Conservation (phyloP, 2,329 filamentous ascomycete species). For the Aspergillus ruber region DNA sequence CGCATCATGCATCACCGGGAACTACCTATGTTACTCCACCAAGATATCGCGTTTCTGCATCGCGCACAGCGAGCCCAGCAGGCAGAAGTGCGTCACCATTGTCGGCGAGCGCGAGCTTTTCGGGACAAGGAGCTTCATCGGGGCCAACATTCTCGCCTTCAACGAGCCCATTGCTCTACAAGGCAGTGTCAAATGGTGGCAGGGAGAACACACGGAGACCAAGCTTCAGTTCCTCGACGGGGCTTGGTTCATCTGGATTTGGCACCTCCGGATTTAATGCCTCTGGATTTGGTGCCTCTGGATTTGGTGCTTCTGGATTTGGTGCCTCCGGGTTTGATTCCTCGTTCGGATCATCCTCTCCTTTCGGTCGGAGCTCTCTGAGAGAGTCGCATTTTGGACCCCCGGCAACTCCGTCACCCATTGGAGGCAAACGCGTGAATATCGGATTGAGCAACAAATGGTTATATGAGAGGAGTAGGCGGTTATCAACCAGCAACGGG, state of each 20-base stretch:
- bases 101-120: slow-evolving; percentile 29
- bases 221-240: slow-evolving; percentile 38
- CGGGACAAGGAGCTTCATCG: slow-evolving; percentile 26
- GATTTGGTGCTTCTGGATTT: too few species aligned
- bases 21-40: slow-evolving; percentile 79
- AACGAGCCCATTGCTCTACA: slow-evolving; percentile 59
- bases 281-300: too few species aligned
- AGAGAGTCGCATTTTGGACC: slow-evolving; percentile 42
- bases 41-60: slow-evolving; percentile 71
- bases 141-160: slow-evolving; percentile 51
- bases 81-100: slow-evolving; percentile 34
- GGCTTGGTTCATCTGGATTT: too few species aligned
- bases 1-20: slow-evolving; percentile 56
- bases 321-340: background rate
- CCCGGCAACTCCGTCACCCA: slow-evolving; percentile 64
- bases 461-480: slow-evolving; percentile 74
- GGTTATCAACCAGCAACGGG: slow-evolving; percentile 33
- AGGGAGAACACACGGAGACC: slow-evolving; percentile 44
- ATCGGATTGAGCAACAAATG: slow-evolving; percentile 86
- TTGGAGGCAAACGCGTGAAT: slow-evolving; percentile 59
- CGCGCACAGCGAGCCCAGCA: slow-evolving; percentile 36
- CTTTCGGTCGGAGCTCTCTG: slow-evolving; percentile 30
- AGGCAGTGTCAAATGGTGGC: slow-evolving; percentile 49
- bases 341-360: slow-evolving; percentile 42
- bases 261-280: too few species aligned